A percentile compares a stretch with the other conserved stretches of the same genome.
Evolutionary conservation across 257 asterid genomes (phyloP).

Genomic region (Fraxinus quadrangulata): DNA sequence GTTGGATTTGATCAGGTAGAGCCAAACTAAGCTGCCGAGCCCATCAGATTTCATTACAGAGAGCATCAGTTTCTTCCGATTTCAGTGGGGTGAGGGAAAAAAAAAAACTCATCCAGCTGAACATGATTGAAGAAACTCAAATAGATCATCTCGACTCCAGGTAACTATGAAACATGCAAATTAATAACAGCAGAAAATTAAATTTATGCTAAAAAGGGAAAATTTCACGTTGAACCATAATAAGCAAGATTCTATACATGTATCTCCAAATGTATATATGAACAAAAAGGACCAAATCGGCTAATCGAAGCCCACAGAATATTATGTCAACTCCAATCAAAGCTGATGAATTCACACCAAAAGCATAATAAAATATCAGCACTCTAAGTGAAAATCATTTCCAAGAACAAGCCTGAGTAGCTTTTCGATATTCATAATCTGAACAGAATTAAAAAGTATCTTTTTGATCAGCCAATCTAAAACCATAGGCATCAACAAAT

Average conservation of each 20-base stretch:
- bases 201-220: not conserved
- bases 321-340: slow-evolving; percentile 24
- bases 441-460: too few relatives aligned
- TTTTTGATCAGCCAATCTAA: too few relatives aligned
- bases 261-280: not conserved
- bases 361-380: slow-evolving; percentile 12
- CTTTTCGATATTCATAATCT: not conserved
- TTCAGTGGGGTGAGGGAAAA: not conserved
- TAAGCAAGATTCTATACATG: slow-evolving; percentile 26
- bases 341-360: slow-evolving; percentile 28
- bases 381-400: slow-evolving; percentile 15
- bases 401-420: slow-evolving; percentile 6
- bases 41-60: slow-evolving; percentile 15
- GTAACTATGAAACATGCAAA: too few relatives aligned
- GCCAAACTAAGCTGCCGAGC: slow-evolving; percentile 1
- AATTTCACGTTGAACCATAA: slow-evolving; percentile 26
- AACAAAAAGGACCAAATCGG: slow-evolving; percentile 23
- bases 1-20: not conserved
- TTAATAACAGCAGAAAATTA: slow-evolving; percentile 11
- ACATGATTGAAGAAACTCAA: slow-evolving; percentile 15
- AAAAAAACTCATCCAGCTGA: not conserved
- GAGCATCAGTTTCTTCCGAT: slow-evolving; percentile 3
- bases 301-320: slow-evolving; percentile 12
- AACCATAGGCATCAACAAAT: too few relatives aligned
- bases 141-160: slow-evolving; percentile 21